Evolutionary conservation across 768 basidiomycete genomes (phyloP), one percentile per base, ranked within the genome.

Genomic region (Astraeus odoratus): DNA sequence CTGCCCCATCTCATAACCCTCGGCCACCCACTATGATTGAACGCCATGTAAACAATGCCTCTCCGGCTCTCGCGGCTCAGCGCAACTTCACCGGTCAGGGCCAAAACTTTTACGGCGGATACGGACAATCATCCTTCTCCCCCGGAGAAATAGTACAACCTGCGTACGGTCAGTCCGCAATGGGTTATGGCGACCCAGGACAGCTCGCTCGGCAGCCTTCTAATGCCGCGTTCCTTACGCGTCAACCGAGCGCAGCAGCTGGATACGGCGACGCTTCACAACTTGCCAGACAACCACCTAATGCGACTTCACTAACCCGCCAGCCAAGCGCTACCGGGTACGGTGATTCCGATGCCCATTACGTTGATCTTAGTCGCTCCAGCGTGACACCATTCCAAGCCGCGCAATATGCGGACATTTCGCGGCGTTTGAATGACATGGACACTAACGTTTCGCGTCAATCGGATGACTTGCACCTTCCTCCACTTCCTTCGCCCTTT

Each of bases 321-420:
- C 48, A 57, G n/a, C 54, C 57, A 15, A 51, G 49, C 6, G 34
- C 56, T 23, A 43, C 46, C 10, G 47, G 37, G 5, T 24, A 39
- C 25, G 37, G 37, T 23, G 57, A 63, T 3, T 44, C 47, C 15
- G 43, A 54, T 10, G 55, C 67, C 9, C 75, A 80, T 48, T 86
- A 87, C 45, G 70, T 79, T 29, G 80, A 87, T 53, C 68, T 88
- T 33, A 68, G 64, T 56, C 73, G 86, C 35, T 78, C 80, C 15
- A 85, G 83, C 53, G 76, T 86, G 2, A 79, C 83, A 3, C 84
- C 85, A 0, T 84, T 73, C 72, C 86, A 88, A 56, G 85, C 81
- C 31, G 73, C 71, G 0, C 86, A 88, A 58, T 87, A 87, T 54
- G 76, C 71, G 16, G 84, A 82, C 54, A 86, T 86, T 44, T 76